These are phyloP conservation scores for Zalerion maritima DNA, from an alignment of 495 filamentous ascomycete species.

Conservation along the genomic window DNA sequence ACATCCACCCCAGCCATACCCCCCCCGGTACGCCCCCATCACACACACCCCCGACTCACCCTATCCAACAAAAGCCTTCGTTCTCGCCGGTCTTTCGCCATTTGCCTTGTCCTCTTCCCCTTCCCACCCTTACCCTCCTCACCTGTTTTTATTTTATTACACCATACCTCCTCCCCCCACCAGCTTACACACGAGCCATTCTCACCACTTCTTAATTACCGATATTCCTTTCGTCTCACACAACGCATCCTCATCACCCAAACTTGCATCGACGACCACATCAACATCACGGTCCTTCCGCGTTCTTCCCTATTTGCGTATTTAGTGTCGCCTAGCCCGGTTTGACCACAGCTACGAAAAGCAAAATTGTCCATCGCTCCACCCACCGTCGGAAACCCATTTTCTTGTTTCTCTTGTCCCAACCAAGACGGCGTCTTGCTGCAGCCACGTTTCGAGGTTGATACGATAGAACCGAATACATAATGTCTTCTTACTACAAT, in stretches of 20 bases:
- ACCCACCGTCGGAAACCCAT: slow-evolving; percentile 8
- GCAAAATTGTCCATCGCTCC: slow-evolving; percentile 7
- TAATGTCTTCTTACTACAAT: slow-evolving; percentile 66
- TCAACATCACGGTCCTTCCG: slow-evolving; percentile 15
- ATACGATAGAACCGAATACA: slow-evolving; percentile 15
- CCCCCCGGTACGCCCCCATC: slow-evolving; percentile 16
- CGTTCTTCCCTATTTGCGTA: slow-evolving; percentile 15
- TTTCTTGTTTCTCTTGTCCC: slow-evolving; percentile 14
- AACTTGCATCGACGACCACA: slow-evolving; percentile 2
- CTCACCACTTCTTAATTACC: slow-evolving; percentile 4
- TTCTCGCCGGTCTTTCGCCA: slow-evolving; percentile 21
- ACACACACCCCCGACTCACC: slow-evolving; percentile 9
- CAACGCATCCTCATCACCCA: slow-evolving; percentile 2
- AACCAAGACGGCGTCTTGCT: no score
- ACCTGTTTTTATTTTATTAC: slow-evolving; percentile 14
- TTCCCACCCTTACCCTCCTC: slow-evolving; percentile 18
- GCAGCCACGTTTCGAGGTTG: no score
- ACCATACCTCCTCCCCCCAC: slow-evolving; percentile 3
- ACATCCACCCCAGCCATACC: no score
- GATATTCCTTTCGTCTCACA: slow-evolving; percentile 4
- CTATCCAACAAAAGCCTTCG: slow-evolving; percentile 22
- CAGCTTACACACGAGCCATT: slow-evolving; percentile 5
- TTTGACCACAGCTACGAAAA: slow-evolving; percentile 9
- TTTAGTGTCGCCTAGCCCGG: slow-evolving; percentile 13
- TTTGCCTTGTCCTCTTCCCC: slow-evolving; percentile 15